Evolutionary conservation across 2,329 filamentous ascomycete genomes (phyloP), one percentile per base, ranked within the genome.

Genomic region (Penicillium frequentans): DNA sequence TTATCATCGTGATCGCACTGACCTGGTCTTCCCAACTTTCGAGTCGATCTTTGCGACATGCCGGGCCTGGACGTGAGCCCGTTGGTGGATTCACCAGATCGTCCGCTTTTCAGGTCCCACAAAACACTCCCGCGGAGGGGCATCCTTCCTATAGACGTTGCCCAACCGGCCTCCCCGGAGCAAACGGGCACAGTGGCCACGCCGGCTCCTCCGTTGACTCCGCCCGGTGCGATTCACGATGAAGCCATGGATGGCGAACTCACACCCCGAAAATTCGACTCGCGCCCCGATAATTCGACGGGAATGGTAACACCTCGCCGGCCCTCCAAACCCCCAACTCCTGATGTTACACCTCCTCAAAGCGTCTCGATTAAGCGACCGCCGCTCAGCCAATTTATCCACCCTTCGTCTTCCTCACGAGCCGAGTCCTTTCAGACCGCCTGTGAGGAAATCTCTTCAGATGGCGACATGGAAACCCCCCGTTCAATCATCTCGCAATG

Each of bases 381-480:
- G 19, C 70, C 73, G 19, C 67, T 79, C 45, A 74, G 73, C 60
- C 82, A 86, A 61, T 81, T 82, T 23, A 84, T 82, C 31, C 83
- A 83, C 59, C 73, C 80, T 10, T 86, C 80, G 3, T 73, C 81
- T 7, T 80, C 79, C 1, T 87, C 85, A n/a, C 82, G 82, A 39
- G 82, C 86, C 23, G 86, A 88, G 52, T 91, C 89, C 1, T 92
- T 91, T 68, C 86, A 78, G 63, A 92, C 90, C 2, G 89, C 89
- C 5, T 81, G 79, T 39, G 89, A 92, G 72, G 82, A 84, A 45
- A 82, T 83, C 1, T 81, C 81, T 19, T 84, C 84, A 1, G 88
- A 87, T 21, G 85, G 86, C 29, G 86, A 89, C 52, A 81, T 66
- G 29, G 69, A 72, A 29, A 71, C 63, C 8, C 8, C 67, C 66